Conservation (phyloP, 2,329 filamentous ascomycete genomes). For the Fusarium avenaceum region DNA sequence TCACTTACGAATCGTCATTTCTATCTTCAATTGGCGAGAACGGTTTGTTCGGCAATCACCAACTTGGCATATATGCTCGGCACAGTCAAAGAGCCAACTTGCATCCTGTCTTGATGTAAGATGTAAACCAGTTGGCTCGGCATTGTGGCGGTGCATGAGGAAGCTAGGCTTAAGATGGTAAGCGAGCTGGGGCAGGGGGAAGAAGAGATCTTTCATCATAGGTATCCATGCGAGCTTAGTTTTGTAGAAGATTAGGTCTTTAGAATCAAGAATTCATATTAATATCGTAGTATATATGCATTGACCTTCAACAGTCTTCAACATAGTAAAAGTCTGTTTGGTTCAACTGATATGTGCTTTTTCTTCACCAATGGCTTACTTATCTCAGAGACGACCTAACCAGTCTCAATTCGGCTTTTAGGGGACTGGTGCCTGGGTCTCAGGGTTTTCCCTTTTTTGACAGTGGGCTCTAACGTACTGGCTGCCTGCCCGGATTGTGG, state of each 20-base stretch:
- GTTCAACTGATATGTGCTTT: background rate
- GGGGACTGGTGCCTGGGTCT: conserved; percentile 9
- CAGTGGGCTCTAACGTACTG: conserved; percentile 1
- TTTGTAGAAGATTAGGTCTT: background rate
- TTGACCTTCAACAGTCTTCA: background rate
- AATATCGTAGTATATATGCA: background rate
- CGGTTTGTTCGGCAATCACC: conserved; percentile 38
- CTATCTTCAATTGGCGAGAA: conserved; percentile 36
- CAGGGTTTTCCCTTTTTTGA: conserved; percentile 1
- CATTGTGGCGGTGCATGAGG: conserved; percentile 42
- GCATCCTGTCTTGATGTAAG: conserved; percentile 26
- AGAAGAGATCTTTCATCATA: background rate
- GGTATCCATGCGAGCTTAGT: background rate
- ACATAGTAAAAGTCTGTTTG: background rate
- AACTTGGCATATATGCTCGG: conserved; percentile 40
- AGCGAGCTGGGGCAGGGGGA: conserved; percentile 1
- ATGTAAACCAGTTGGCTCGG: conserved; percentile 40
- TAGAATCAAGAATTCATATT: background rate
- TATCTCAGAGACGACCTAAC: background rate
- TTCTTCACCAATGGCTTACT: background rate
- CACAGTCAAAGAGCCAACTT: conserved; percentile 18
- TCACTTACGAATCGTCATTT: conserved; percentile 28
- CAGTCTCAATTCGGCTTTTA: conserved; percentile 16
- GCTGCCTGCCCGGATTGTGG: conserved; percentile 32
- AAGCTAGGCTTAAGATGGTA: conserved; percentile 24